Base-by-base conservation (phyloP, 768 basidiomycete genomes). In the Lepiota venenata region DNA sequence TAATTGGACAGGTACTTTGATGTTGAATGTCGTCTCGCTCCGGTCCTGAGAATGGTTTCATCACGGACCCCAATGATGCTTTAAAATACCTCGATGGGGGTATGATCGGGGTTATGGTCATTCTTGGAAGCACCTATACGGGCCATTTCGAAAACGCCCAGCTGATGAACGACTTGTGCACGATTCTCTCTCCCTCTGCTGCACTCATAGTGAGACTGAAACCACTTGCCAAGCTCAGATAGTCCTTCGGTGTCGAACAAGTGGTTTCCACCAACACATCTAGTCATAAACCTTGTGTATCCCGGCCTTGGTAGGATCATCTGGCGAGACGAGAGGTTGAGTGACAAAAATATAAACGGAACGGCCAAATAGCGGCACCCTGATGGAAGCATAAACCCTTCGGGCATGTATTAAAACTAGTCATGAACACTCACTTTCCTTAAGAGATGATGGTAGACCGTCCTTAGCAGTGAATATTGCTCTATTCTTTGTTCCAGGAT, bases 71-170 rank as follows among this genome's bases (percentile, higher is more conserved):
- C 0, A 78, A 83, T 63, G 78, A 81, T 49, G 81, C 84, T 0
- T 81, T 87, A 71, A 71, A 87, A 50, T 78, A 70, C 47, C 77
- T 88, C 10, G 87, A 90, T 61, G 87, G 88, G 67, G 87, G 87
- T 68, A 86, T 83, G 10, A 87, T 88, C 56, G 85, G 85, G 18
- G 71, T 88, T 15, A 86, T 81, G 59, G 78, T 81, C 9, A 81
- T 81, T 55, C 64, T 74, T 18, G 70, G 73, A 22, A 74, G 73
- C 49, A 78, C 76, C 2, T 88, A 87, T 64, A 88, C 87, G 14
- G 87, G 87, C 1, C 79, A 81, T 58, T 81, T 79, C 62, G 94
- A 96, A 62, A 84, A 87, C 11, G 93, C 96, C 29, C 81, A 89
- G 66, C 89, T 87, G 65, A 90, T 97, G 84, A 75, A 87, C 1